These are phyloP conservation scores for Ulota crispa DNA, from an alignment of 225 moss, liverwort and hornwort genomes.

Conservation along the genomic window DNA sequence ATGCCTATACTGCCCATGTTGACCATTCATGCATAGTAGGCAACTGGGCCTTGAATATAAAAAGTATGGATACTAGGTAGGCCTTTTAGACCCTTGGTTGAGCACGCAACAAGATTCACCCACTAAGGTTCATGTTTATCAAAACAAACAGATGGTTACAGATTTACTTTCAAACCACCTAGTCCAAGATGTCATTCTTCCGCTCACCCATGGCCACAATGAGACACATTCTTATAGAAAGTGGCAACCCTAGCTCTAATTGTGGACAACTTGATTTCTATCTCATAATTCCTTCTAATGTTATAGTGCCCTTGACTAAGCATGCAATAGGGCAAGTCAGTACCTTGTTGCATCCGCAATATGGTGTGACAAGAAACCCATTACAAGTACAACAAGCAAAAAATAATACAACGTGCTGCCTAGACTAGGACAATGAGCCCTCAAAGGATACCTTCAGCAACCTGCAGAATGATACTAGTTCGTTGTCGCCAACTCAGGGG, in stretches of 20 bases:
- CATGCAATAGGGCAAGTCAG: too few relatives aligned
- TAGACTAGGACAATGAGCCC: not conserved
- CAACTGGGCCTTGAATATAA: not conserved
- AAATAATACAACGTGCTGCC: too few relatives aligned
- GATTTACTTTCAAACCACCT: not conserved
- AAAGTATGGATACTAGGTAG: not conserved
- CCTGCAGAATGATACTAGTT: conserved; percentile 28
- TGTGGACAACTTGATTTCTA: not conserved
- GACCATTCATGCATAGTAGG: not conserved
- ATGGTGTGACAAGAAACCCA: too few relatives aligned
- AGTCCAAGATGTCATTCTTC: not conserved
- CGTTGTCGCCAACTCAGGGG: conserved; percentile 31
- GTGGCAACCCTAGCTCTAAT: not conserved
- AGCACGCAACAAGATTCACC: not conserved
- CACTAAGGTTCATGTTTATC: not conserved
- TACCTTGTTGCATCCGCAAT: too few relatives aligned
- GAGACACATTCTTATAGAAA: not conserved
- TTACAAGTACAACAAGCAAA: too few relatives aligned
- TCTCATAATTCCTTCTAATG: not conserved
- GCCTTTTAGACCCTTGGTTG: not conserved
- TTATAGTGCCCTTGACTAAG: not conserved
- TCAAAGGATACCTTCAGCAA: conserved; percentile 27
- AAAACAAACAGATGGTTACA: too few relatives aligned
- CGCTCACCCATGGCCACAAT: not conserved
- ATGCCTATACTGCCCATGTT: not conserved